These are phyloP conservation scores for Cyclospora cayetanensis DNA, from an alignment of 169 alveolate genomes.

Conservation along the genomic window DNA sequence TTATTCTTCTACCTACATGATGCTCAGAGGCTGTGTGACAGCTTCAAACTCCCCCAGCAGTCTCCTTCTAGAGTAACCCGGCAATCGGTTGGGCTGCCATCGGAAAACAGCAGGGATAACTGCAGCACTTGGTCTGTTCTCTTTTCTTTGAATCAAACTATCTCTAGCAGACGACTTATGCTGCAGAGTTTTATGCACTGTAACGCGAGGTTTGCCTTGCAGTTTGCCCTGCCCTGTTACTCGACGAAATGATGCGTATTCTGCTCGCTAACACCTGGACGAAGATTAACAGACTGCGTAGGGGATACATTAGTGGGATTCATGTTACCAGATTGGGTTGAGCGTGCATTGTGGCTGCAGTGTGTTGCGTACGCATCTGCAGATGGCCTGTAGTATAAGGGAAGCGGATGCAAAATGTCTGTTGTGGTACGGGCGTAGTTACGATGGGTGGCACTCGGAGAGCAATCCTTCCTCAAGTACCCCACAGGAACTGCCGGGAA, in stretches of 20 bases:
- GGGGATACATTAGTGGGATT: background rate
- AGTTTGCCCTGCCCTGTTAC: background rate
- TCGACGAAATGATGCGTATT: background rate
- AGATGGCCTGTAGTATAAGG: slow-evolving; percentile 54
- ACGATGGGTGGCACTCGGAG: background rate
- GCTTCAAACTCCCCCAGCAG: too few relatives aligned
- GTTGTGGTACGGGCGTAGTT: slow-evolving; percentile 55
- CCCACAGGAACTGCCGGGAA: background rate
- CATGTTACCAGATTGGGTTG: background rate
- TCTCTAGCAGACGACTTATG: too few relatives aligned
- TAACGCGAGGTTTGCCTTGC: too few relatives aligned
- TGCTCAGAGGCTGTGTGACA: too few relatives aligned
- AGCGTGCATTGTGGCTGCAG: background rate
- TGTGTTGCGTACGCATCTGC: background rate
- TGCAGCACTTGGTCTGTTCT: background rate
- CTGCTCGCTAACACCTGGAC: background rate
- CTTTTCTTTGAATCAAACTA: background rate
- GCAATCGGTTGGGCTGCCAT: too few relatives aligned
- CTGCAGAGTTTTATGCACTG: too few relatives aligned
- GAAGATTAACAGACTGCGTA: background rate
- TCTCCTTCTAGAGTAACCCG: too few relatives aligned
- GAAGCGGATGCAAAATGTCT: slow-evolving; percentile 65
- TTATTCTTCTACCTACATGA: too few relatives aligned
- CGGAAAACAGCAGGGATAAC: too few relatives aligned
- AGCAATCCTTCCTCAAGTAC: background rate